Conservation (phyloP, 2,329 filamentous ascomycete species). For the Colletotrichum tropicale region DNA sequence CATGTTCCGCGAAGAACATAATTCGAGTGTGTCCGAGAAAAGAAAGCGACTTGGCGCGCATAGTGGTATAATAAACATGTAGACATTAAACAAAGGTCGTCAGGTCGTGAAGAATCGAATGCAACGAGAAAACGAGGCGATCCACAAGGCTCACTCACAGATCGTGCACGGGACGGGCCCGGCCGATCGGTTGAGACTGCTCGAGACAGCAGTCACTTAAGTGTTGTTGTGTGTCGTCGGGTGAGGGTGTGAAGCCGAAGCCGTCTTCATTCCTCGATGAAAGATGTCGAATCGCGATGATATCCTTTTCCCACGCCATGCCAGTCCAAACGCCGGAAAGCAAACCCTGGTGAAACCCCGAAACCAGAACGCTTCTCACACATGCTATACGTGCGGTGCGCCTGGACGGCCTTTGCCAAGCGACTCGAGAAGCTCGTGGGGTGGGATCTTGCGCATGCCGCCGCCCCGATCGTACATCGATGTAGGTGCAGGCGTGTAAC, state of each 20-base stretch:
- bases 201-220: background rate
- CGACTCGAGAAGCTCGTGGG: constrained; percentile 62
- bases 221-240: background rate
- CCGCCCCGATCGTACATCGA: constrained; percentile 65
- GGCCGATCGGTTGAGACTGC: background rate
- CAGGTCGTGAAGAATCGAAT: constrained; percentile 25
- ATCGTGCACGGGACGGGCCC: background rate
- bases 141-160: background rate
- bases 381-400: constrained; percentile 54
- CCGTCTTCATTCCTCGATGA: background rate
- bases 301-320: constrained; percentile 17
- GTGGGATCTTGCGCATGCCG: constrained; percentile 64
- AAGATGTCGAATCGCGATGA: constrained; percentile 10
- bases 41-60: constrained; percentile 21
- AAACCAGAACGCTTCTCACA: constrained; percentile 6
- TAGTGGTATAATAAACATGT: constrained; percentile 22
- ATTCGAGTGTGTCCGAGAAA: constrained; percentile 16
- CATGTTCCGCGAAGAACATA: background rate
- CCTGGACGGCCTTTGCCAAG: constrained; percentile 52
- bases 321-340: constrained; percentile 42
- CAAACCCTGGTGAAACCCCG: background rate
- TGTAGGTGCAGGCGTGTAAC: constrained; percentile 79
- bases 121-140: constrained; percentile 4
- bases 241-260: background rate
- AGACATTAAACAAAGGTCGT: constrained; percentile 26